Evolutionary conservation across 1,139 yeast genomes (phyloP), one percentile per base, ranked within the genome.

Genomic region (Yamadazyma dendronema): DNA sequence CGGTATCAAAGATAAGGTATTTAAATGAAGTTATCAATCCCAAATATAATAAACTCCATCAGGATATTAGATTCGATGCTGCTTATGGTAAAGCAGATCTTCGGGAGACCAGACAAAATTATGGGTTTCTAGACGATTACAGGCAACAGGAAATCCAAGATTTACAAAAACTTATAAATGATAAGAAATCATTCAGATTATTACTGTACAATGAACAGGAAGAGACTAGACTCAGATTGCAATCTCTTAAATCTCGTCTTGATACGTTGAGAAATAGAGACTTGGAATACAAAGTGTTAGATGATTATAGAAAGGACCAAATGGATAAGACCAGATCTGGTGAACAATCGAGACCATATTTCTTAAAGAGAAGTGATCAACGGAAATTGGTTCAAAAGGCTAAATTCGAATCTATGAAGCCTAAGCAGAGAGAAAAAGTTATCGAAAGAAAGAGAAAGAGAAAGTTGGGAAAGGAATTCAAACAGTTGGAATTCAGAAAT

Each of bases 371-470:
- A 48, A 74, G 84, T 40, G 97, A 90, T 47, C 81, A 86, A 67
- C 71, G 94, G 44, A 88, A 86, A 65, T 74, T 92, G 57, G 72
- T 92, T 36, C 90, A 89, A 56, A 84, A 84, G 64, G 95, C 92
- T 60, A 86, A 86, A 61, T 92, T 84, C 66, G 94, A 87, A 47
- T 65, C 69, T 41, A 85, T 92, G 96, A 86, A 80, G 67, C 68
- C 83, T 31, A 73, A 75, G 43, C 96, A 92, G 58, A 76, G 95
- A 53, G 90, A 85, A 50, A 84, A 84, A 72, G 89, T 84, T 28
- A 78, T 92, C 76, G 96, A 89, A 64, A 78, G 96, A 58, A 86
- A 90, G 75, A 79, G 97, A 57, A 90, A 90, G 84, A 86, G 84
- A 76, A 79, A 87, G 59, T 73, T 90, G 57, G 96, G 96, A 52